These are phyloP conservation scores for Phytophthora melonis DNA, from an alignment of 352 stramenopile genomes.

Conservation along the genomic window DNA sequence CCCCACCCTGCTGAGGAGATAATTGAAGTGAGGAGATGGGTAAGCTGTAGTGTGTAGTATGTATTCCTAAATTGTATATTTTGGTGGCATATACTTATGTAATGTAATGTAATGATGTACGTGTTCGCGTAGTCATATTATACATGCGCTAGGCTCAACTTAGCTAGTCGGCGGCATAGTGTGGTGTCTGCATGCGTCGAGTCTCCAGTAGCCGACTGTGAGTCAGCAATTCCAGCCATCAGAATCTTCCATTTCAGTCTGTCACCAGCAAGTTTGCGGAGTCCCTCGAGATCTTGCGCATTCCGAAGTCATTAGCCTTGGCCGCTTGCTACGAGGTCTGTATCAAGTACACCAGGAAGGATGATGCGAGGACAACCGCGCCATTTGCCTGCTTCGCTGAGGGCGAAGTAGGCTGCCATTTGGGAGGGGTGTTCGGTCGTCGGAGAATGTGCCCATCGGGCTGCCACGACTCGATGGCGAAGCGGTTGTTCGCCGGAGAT, in stretches of 20 bases:
- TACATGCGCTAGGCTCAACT: no score
- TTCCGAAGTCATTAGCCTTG: not conserved
- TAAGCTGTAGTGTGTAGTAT: no score
- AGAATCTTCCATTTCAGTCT: no score
- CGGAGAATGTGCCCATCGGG: not conserved
- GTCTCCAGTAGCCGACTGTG: no score
- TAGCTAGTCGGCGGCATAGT: no score
- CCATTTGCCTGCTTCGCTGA: not conserved
- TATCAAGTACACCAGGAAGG: not conserved
- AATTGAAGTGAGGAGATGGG: no score
- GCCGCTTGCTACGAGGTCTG: not conserved
- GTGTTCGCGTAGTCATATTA: no score
- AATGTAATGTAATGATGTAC: no score
- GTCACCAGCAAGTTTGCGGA: not conserved
- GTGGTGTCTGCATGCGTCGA: not conserved
- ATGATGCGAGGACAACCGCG: not conserved
- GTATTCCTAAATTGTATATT: no score
- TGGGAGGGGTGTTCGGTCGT: not conserved
- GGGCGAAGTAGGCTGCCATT: not conserved
- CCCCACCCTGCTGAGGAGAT: no score
- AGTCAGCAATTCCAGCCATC: no score
- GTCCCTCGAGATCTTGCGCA: not conserved
- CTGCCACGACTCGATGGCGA: not conserved
- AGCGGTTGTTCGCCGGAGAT: not conserved
- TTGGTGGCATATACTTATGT: no score